Evolutionary conservation across 1,284 basidiomycete species (phyloP).

Genomic region (Retiboletus flavoniger): DNA sequence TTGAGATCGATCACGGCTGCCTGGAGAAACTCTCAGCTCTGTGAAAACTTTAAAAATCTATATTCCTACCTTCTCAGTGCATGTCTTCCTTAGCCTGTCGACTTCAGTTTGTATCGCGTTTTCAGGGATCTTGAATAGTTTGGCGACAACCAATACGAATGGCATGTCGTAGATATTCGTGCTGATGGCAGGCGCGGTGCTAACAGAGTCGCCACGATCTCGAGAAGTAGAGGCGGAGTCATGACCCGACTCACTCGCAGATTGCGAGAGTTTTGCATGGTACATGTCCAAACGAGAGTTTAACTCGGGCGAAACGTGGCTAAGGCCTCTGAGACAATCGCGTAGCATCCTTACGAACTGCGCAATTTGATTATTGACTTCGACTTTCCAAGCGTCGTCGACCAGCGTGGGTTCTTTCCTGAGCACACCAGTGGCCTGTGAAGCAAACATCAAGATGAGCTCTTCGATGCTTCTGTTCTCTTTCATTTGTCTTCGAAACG

Average conservation of each 20-base stretch:
- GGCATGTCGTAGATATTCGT: slow-evolving; percentile 69
- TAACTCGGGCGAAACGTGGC: slow-evolving; percentile 82
- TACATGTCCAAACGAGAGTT: slow-evolving; percentile 80
- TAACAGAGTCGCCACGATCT: slow-evolving; percentile 51
- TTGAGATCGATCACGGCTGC: slow-evolving; percentile 84
- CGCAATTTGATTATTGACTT: slow-evolving; percentile 89
- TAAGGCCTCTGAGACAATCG: slow-evolving; percentile 71
- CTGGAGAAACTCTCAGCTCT: slow-evolving; percentile 39
- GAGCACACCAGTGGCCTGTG: slow-evolving; percentile 80
- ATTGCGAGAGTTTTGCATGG: slow-evolving; percentile 71
- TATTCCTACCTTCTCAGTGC: slow-evolving; percentile 71
- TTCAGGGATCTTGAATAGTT: slow-evolving; percentile 74
- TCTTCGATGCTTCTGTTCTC: slow-evolving; percentile 97
- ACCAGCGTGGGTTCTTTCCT: slow-evolving; percentile 80
- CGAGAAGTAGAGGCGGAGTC: slow-evolving; percentile 60
- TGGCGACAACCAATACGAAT: slow-evolving; percentile 68
- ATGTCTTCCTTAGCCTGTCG: slow-evolving; percentile 64
- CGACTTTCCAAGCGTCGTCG: slow-evolving; percentile 85
- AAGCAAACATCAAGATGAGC: slow-evolving; percentile 93
- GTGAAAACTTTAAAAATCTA: not conserved
- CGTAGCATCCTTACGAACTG: slow-evolving; percentile 84
- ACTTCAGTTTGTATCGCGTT: slow-evolving; percentile 73
- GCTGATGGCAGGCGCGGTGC: slow-evolving; percentile 43
- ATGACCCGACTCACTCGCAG: slow-evolving; percentile 63
- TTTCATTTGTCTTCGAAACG: slow-evolving; percentile 86